Base-by-base conservation (phyloP, 2,329 filamentous ascomycete genomes). In the Epichloe gansuensis region DNA sequence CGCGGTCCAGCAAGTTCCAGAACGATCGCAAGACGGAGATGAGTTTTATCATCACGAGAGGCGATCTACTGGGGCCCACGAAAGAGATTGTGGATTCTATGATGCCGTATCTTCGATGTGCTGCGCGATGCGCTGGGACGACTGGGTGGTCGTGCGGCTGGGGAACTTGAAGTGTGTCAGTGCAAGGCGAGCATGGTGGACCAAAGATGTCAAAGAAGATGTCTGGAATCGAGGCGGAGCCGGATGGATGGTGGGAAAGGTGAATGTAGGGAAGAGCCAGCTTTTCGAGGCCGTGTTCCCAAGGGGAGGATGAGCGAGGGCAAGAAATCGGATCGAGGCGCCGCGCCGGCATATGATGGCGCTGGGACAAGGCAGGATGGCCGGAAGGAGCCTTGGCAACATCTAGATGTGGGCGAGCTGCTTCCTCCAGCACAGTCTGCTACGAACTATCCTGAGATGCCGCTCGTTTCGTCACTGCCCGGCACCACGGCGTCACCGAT, bases 401-500 rank as follows among this genome's bases (percentile, higher is more conserved):
- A 63, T 23, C 42, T 71, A 6, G 69, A 75, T n/a, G 64, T 75
- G 13, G 69, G 63, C 37, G 70, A 77, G 15, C 76, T 95, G 35
- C 77, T 97, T 0, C 91, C 91, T 0, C 90, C 91, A 2, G 74
- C 81, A 0, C 88, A 84, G 55, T 72, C 75, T 4, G 88, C 90
- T 61, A 82, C 79, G 2, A 76, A 84, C 49, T 97, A 84, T 61
- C 91, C 91, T 5, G 73, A 81, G 15, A 91, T 97, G 78, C 91
- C 91, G 1, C 70, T 94, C 11, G 86, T 95, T 2, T 95, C 90
- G 0, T 79, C 87, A 4, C 75, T 96, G 3, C 88, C 93, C 0
- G 93, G 94, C 9, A 98, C 93, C 0, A 98, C 93, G 1, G 93
- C 91, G 2, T 95, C 90, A 0, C 93, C 93, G 0, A 97, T 98